phyloP scores from a whole-genome alignment of 768 basidiomycete genomes.

The Imleria badia region DNA sequence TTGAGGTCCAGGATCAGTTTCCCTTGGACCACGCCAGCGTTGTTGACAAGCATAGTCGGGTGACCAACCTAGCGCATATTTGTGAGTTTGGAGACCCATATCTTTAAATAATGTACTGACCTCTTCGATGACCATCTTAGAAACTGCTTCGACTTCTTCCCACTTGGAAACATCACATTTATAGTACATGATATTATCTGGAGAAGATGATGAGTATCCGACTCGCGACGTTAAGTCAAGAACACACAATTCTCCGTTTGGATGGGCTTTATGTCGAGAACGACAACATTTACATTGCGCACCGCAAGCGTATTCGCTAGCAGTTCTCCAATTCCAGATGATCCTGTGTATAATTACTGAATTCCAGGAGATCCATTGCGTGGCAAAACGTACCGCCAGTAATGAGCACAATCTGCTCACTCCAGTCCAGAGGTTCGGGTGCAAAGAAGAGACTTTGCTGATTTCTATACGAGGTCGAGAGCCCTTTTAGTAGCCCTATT shows the following conservation, averaged over 20 bases:
- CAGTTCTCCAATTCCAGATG: slow-evolving; percentile 87
- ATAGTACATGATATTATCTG: slow-evolving; percentile 82
- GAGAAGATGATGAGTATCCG: slow-evolving; percentile 1
- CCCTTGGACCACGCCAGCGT: slow-evolving; percentile 92
- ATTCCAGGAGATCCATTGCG: neutral
- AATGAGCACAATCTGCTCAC: slow-evolving; percentile 83
- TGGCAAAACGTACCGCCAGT: slow-evolving; percentile 71
- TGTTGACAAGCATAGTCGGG: slow-evolving; percentile 90
- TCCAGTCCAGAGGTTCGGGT: slow-evolving; percentile 73
- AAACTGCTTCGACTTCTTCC: slow-evolving; percentile 77
- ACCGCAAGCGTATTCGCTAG: slow-evolving; percentile 85
- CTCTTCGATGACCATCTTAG: slow-evolving; percentile 75
- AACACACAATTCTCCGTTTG: slow-evolving; percentile 70
- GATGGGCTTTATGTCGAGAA: slow-evolving; percentile 81
- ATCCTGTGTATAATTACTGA: slow-evolving; percentile 49
- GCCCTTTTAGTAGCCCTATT: slow-evolving; percentile 69
- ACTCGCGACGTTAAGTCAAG: neutral
- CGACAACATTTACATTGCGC: slow-evolving; percentile 78
- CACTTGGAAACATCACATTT: slow-evolving; percentile 90
- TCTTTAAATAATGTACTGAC: slow-evolving; percentile 37
- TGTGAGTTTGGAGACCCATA: neutral
- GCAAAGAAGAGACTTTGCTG: slow-evolving; percentile 64
- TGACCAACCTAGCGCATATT: slow-evolving; percentile 63
- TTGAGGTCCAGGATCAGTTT: slow-evolving; percentile 79
- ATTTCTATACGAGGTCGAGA: slow-evolving; percentile 72